Evolutionary conservation across 768 basidiomycete genomes (phyloP).

Genomic region (Hericium coralloides): DNA sequence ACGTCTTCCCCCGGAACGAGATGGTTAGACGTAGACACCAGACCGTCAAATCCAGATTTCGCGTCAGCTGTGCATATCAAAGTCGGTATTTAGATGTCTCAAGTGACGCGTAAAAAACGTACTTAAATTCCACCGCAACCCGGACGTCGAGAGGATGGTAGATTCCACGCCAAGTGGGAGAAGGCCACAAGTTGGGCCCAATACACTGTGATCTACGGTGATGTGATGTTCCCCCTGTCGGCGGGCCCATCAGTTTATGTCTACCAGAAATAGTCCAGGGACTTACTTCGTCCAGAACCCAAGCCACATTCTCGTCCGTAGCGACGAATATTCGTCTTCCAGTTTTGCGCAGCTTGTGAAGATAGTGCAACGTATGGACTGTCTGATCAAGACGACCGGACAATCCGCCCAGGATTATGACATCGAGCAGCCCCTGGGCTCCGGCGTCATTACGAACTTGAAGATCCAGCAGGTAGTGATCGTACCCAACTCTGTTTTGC

Average conservation of each 20-base stretch:
- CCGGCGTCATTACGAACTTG: background rate
- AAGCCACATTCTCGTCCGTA: slow-evolving; percentile 87
- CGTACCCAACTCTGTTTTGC: slow-evolving; percentile 26
- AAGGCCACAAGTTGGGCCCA: slow-evolving; percentile 91
- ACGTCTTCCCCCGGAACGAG: slow-evolving; percentile 63
- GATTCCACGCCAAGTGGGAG: slow-evolving; percentile 80
- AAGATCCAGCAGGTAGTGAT: background rate
- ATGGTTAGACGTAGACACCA: slow-evolving; percentile 93
- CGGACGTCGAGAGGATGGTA: slow-evolving; percentile 71
- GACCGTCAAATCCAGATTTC: slow-evolving; percentile 72
- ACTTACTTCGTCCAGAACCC: slow-evolving; percentile 75
- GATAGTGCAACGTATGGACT: slow-evolving; percentile 75
- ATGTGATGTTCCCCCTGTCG: slow-evolving; percentile 78
- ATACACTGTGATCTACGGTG: slow-evolving; percentile 54
- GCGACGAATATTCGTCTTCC: slow-evolving; percentile 60
- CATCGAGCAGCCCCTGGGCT: slow-evolving; percentile 39
- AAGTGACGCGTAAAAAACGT: slow-evolving; percentile 16
- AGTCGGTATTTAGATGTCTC: too few species aligned
- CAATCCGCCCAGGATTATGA: slow-evolving; percentile 81
- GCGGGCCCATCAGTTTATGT: background rate
- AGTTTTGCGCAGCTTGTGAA: slow-evolving; percentile 67
- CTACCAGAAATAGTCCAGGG: background rate
- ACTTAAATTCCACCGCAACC: slow-evolving; percentile 89
- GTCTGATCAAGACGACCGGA: slow-evolving; percentile 93
- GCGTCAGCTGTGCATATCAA: slow-evolving; percentile 34